These are phyloP conservation scores for Candida tammaniensis DNA, from an alignment of 805 yeast species.

Conservation along the genomic window DNA sequence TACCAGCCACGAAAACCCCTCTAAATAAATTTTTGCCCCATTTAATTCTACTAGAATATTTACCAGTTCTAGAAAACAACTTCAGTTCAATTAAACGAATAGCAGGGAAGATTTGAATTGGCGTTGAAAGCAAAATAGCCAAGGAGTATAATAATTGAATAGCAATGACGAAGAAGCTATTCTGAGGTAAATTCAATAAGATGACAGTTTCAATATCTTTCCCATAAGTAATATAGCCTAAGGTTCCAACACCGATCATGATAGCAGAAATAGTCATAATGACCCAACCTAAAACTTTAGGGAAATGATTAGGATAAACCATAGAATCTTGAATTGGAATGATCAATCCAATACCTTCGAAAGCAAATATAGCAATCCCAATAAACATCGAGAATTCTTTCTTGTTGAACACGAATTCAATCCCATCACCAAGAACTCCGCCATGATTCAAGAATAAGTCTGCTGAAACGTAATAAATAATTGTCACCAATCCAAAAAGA, in stretches of 20 bases:
- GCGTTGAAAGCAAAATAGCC: constrained; percentile 75
- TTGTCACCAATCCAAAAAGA: constrained; percentile 61
- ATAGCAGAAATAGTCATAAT: constrained; percentile 59
- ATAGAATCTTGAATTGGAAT: constrained; percentile 82
- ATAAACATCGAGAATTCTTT: constrained; percentile 67
- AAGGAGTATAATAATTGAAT: constrained; percentile 71
- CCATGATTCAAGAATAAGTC: constrained; percentile 48
- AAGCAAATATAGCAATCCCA: constrained; percentile 86
- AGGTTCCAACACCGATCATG: constrained; percentile 60
- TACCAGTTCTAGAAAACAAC: constrained; percentile 57
- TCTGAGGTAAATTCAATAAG: constrained; percentile 68
- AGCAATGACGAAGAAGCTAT: constrained; percentile 54
- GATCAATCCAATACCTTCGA: constrained; percentile 80
- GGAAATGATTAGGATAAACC: constrained; percentile 72
- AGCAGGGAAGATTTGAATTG: constrained; percentile 79
- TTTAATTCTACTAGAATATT: constrained; percentile 47
- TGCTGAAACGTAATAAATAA: constrained; percentile 50
- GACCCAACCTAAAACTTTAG: constrained; percentile 59
- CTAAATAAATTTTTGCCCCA: constrained; percentile 68
- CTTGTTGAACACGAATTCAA: constrained; percentile 50
- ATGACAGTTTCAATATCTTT: constrained; percentile 62
- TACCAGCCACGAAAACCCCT: constrained; percentile 48
- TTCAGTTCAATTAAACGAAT: constrained; percentile 68
- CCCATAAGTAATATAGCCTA: constrained; percentile 75
- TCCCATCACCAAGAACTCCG: constrained; percentile 43